Evolutionary conservation across 495 filamentous ascomycete species (phyloP).

Genomic region (Annulohypoxylon moriforme): DNA sequence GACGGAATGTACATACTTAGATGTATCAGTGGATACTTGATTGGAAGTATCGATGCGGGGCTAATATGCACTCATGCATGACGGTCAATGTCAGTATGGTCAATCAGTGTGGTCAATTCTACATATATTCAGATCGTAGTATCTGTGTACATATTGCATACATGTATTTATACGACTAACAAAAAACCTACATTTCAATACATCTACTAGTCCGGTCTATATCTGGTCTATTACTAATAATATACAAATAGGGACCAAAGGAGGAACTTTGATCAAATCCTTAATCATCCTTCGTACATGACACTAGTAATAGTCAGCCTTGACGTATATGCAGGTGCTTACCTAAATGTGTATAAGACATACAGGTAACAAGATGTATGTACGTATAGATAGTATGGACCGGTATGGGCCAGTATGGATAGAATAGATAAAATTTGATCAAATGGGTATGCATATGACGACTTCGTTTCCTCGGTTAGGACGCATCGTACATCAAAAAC

Average conservation of each 20-base stretch:
- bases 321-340: neutral
- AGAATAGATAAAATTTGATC: neutral
- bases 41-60: constrained; percentile 49
- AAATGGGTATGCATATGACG: neutral
- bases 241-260: constrained; percentile 3
- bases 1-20: neutral
- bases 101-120: constrained; percentile 7
- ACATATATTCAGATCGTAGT: neutral
- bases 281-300: constrained; percentile 3
- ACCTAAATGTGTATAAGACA: constrained; percentile 5
- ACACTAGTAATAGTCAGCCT: constrained; percentile 3
- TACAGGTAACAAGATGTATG: neutral
- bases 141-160: neutral
- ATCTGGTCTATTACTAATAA: neutral
- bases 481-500: neutral
- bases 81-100: constrained; percentile 38
- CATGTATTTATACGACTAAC: neutral
- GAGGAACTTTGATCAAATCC: neutral
- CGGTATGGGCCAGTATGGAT: neutral
- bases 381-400: neutral
- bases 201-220: neutral
- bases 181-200: constrained; percentile 21
- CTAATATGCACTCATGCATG: constrained; percentile 45
- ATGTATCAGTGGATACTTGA: neutral
- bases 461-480: neutral